Percentiles rank a stretch among this genome's conserved stretches.
phyloP scores from a whole-genome alignment of 2,329 filamentous ascomycete species.

The Trichoderma hamatum region DNA sequence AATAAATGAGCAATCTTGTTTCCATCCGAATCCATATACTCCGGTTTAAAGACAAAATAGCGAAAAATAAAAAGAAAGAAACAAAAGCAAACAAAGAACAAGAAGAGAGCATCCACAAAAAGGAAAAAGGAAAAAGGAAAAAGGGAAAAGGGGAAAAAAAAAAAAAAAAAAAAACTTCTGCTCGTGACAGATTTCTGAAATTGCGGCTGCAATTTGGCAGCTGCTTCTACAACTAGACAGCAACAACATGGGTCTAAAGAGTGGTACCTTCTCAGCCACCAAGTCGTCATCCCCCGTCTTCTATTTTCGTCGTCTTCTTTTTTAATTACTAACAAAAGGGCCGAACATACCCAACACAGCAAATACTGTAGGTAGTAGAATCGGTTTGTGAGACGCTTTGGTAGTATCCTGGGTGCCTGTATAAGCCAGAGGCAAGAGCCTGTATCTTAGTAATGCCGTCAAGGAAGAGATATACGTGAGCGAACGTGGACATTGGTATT shows the following conservation, averaged over 20 bases:
- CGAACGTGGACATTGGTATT: background rate
- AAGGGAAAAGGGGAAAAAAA: background rate
- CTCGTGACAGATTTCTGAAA: background rate
- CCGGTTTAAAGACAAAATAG: background rate
- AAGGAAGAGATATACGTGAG: background rate
- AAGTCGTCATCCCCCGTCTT: background rate
- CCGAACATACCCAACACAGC: background rate
- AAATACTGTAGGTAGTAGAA: background rate
- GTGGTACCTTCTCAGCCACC: background rate
- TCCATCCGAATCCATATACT: background rate
- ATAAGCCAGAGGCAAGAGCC: background rate
- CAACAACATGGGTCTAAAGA: background rate
- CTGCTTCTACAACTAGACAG: background rate
- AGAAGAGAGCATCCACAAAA: background rate
- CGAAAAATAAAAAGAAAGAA: background rate
- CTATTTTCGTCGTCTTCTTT: background rate
- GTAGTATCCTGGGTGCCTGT: background rate
- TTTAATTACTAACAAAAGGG: background rate
- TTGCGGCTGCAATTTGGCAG: background rate
- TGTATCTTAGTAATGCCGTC: background rate
- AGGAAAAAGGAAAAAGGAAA: background rate
- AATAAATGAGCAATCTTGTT: conserved; percentile 6
- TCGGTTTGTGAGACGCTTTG: background rate
- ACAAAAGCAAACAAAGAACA: background rate
- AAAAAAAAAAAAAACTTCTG: background rate